Evolutionary conservation across 75 land plant genomes (phyloP).

Genomic region (Picea sitchensis): DNA sequence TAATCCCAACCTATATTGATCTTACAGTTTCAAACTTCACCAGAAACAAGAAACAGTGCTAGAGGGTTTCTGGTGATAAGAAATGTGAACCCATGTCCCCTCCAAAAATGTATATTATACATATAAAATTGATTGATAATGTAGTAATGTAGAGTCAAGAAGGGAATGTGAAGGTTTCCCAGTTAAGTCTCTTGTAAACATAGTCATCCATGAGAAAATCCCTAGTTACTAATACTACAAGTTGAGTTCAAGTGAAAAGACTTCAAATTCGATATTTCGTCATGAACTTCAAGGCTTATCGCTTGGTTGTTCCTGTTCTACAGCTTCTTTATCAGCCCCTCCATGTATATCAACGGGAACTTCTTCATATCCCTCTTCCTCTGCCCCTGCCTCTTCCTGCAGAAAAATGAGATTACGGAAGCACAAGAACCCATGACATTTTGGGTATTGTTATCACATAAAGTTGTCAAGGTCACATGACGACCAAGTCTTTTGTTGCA

Average conservation of each 20-base stretch:
- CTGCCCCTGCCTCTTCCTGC: conserved; percentile 60
- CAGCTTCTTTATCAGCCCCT: conserved; percentile 45
- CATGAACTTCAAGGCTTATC: conserved; percentile 78
- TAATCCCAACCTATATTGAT: too few species aligned
- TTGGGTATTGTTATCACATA: neutral
- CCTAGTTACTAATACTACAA: too few species aligned
- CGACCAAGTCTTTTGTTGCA: too few species aligned
- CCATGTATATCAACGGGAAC: conserved; percentile 35
- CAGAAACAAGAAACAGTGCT: neutral
- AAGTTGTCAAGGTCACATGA: too few species aligned
- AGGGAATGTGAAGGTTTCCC: too few species aligned
- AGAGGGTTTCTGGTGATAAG: neutral
- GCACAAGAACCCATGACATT: neutral
- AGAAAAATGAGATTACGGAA: neutral
- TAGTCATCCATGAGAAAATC: too few species aligned
- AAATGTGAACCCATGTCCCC: too few species aligned
- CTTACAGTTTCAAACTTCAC: neutral
- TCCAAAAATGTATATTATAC: too few species aligned
- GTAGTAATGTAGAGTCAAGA: too few species aligned
- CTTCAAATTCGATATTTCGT: conserved; percentile 58
- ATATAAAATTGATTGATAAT: too few species aligned
- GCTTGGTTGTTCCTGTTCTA: conserved; percentile 31
- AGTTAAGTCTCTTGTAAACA: too few species aligned
- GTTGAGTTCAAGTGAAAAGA: too few species aligned
- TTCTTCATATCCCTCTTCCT: conserved; percentile 59